Base-by-base conservation (phyloP, 805 yeast genomes). In the Teunomyces tritomae region DNA sequence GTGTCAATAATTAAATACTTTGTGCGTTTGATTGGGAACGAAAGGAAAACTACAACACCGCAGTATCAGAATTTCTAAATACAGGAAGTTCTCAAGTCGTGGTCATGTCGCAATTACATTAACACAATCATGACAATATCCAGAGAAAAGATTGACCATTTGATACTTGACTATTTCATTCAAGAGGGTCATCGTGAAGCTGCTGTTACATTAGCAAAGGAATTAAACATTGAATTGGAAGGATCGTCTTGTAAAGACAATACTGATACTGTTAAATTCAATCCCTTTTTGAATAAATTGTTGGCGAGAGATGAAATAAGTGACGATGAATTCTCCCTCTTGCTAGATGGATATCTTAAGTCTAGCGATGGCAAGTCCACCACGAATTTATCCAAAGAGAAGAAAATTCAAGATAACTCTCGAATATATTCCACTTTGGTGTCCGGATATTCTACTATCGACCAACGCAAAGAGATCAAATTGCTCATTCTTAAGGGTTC, bases 171-270 rank as follows among this genome's bases (percentile, higher is more conserved):
- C 67, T 88, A 86, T 64, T 77, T 89, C 51, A 79, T 89, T 10
- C 80, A 82, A 44, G 91, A 88, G 66, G 95, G 94, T 0, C 85
- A 86, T 60, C 83, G 83, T 49, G 76, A 82, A 10, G 83, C 95
- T 0, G 86, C 89, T 1, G 49, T 68, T 10, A 74, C 76, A 39
- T 82, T 87, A 68, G 78, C 89, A 3, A 68, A 70, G 46, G 94
- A 87, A 54, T 64, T 80, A 3, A 73, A 76, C 17, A 57, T 75
- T 2, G 62, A 59, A 8, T 42, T 52, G 39, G 39, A 42, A 26
- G 9, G 14, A 33, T 33, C 39, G 11, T 24, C 29, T 27, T 29
- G 20, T 29, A 9, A 26, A 16, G 36, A 14, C 28, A 20, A 13
- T 30, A 20, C 32, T 27, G 26, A 16, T 6, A 9, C 56, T 39